Evolutionary conservation across 371 early-diverging fungal genomes (phyloP).

Genomic region (Actinomortierella ambigua): DNA sequence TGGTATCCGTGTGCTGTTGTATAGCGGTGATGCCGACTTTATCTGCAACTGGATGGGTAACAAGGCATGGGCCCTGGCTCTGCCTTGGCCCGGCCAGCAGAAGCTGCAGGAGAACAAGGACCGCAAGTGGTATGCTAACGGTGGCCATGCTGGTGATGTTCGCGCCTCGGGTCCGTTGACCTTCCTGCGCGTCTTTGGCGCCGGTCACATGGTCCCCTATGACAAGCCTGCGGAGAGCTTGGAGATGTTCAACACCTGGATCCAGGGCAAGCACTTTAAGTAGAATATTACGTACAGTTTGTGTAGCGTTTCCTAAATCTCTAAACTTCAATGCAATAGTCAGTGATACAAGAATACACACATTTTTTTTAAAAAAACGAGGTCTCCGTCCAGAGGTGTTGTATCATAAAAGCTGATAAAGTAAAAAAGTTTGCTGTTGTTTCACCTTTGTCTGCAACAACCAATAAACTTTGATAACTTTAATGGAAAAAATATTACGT

Average conservation of each 20-base stretch:
- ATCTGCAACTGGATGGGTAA: slow-evolving; percentile 95
- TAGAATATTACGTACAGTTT: no score
- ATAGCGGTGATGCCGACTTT: slow-evolving; percentile 89
- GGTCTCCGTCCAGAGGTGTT: no score
- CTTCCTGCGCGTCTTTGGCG: slow-evolving; percentile 83
- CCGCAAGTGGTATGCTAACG: slow-evolving; percentile 56
- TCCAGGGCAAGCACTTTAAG: slow-evolving; percentile 28
- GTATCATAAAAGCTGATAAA: no score
- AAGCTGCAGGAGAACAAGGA: slow-evolving; percentile 71
- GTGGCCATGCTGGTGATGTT: slow-evolving; percentile 72
- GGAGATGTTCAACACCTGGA: slow-evolving; percentile 74
- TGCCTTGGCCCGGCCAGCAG: slow-evolving; percentile 82
- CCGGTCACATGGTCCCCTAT: slow-evolving; percentile 87
- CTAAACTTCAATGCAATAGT: no score
- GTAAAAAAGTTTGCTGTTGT: no score
- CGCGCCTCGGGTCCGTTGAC: slow-evolving; percentile 76
- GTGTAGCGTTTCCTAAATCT: no score
- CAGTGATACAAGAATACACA: no score
- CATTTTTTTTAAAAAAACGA: no score
- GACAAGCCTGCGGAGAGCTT: slow-evolving; percentile 63
- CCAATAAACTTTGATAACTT: no score
- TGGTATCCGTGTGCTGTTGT: slow-evolving; percentile 82
- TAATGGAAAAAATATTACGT: no score
- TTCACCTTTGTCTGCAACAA: no score
- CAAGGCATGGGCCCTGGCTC: slow-evolving; percentile 85